Evolutionary conservation across 768 basidiomycete species (phyloP).

Genomic region (Tricholoma furcatifolium): DNA sequence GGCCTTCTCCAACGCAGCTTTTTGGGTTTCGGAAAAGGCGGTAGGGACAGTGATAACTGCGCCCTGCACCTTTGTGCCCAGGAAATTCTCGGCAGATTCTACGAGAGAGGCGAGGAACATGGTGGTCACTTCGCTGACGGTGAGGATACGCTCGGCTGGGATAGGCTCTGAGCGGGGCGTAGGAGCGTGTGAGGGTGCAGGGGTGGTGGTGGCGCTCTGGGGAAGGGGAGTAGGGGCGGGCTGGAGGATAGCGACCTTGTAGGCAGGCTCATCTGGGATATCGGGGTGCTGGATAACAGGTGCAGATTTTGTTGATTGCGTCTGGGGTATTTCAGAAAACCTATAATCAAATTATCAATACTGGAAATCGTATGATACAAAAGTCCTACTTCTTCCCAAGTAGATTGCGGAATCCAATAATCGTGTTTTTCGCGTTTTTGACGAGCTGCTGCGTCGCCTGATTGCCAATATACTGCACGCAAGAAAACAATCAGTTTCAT

Average conservation of each 20-base stretch:
- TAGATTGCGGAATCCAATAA: constrained; percentile 91
- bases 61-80: constrained; percentile 74
- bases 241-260: constrained; percentile 79
- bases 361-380: not conserved
- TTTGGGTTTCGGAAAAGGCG: constrained; percentile 69
- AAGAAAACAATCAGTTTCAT: not conserved
- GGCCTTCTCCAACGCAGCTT: constrained; percentile 67
- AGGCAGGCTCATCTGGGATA: constrained; percentile 70
- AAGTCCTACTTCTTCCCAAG: constrained; percentile 81
- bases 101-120: constrained; percentile 85
- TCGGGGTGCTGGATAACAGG: constrained; percentile 78
- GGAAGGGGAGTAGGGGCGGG: constrained; percentile 73
- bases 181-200: constrained; percentile 62
- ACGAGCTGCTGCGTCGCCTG: constrained; percentile 93
- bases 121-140: constrained; percentile 78
- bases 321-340: constrained; percentile 72
- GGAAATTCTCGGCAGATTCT: constrained; percentile 87
- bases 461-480: constrained; percentile 86
- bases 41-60: constrained; percentile 84
- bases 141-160: constrained; percentile 66
- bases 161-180: constrained; percentile 76
- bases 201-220: constrained; percentile 50
- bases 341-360: constrained; percentile 32
- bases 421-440: constrained; percentile 92
- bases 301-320: constrained; percentile 54